These are phyloP conservation scores for Solidago caesia DNA, from an alignment of 129 eudicot genomes.

Conservation along the genomic window DNA sequence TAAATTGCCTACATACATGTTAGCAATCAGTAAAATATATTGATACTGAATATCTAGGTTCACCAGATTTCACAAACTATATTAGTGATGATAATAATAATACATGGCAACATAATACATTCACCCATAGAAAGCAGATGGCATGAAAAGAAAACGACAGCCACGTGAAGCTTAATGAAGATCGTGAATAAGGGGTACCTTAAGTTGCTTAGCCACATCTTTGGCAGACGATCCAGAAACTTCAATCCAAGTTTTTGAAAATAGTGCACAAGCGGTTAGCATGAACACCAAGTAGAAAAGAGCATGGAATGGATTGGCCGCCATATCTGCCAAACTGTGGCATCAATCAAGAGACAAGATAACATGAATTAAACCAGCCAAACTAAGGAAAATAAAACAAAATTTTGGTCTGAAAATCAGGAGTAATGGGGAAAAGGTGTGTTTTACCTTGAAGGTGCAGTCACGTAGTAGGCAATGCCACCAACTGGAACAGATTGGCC, in stretches of 20 bases:
- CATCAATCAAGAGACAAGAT: background rate
- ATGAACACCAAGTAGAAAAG: slow-evolving; percentile 61
- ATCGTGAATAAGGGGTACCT: slow-evolving; percentile 31
- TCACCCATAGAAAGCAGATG: slow-evolving; percentile 3
- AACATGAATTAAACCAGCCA: background rate
- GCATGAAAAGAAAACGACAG: background rate
- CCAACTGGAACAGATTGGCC: slow-evolving; percentile 69
- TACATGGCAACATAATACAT: too few species aligned
- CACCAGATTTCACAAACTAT: background rate
- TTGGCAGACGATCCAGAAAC: slow-evolving; percentile 70
- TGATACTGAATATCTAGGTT: background rate
- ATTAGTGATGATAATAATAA: too few species aligned
- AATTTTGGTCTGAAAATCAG: background rate
- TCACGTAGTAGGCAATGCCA: slow-evolving; percentile 71
- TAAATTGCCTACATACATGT: background rate
- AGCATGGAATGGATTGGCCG: slow-evolving; percentile 68
- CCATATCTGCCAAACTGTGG: slow-evolving; percentile 68
- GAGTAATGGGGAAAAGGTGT: background rate
- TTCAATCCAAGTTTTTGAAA: slow-evolving; percentile 73
- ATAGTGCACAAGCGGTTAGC: slow-evolving; percentile 63
- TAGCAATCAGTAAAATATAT: background rate
- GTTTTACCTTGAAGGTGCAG: slow-evolving; percentile 69
- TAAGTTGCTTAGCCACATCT: slow-evolving; percentile 76
- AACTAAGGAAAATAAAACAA: background rate
- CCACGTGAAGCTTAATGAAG: background rate